These are phyloP conservation scores for Colletotrichum plurivorum DNA, from an alignment of 2,329 filamentous ascomycete species.

Conservation along the genomic window DNA sequence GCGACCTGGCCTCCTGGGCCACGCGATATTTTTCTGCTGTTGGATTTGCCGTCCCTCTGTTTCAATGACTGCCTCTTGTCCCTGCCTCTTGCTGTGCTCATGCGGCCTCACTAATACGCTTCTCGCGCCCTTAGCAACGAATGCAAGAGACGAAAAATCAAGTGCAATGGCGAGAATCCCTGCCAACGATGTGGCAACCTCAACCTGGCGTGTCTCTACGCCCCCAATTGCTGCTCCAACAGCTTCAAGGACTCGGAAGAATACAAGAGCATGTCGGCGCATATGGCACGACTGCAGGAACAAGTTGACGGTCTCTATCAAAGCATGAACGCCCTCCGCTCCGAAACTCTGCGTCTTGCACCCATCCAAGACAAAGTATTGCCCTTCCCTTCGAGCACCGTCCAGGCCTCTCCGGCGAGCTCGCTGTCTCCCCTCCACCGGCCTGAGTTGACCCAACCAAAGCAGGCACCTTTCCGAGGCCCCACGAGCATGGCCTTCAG, in stretches of 20 bases:
- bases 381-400: conserved; percentile 52
- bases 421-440: conserved; percentile 60
- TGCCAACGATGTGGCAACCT: conserved; percentile 79
- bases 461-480: conserved; percentile 80
- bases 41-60: too few species aligned
- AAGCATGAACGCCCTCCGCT: conserved; percentile 78
- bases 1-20: not conserved
- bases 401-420: conserved; percentile 59
- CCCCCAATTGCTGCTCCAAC: conserved; percentile 77
- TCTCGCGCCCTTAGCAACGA: conserved; percentile 68
- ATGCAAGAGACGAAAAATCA: conserved; percentile 82
- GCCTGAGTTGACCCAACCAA: conserved; percentile 64
- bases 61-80: too few species aligned
- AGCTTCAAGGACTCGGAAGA: conserved; percentile 95
- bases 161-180: conserved; percentile 79
- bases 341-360: conserved; percentile 62
- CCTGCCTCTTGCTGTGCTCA: not conserved
- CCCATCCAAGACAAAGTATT: conserved; percentile 59
- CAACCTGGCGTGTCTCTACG: conserved; percentile 75
- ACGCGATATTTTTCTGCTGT: too few species aligned
- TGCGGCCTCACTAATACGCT: conserved; percentile 29
- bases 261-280: conserved; percentile 84
- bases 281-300: conserved; percentile 83
- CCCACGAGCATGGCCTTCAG: conserved; percentile 90
- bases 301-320: conserved; percentile 85